A percentile compares a stretch with the other conserved stretches of the same genome.
These are phyloP conservation scores for Ogataea pini DNA, from an alignment of 805 yeast genomes.

Conservation along the genomic window DNA sequence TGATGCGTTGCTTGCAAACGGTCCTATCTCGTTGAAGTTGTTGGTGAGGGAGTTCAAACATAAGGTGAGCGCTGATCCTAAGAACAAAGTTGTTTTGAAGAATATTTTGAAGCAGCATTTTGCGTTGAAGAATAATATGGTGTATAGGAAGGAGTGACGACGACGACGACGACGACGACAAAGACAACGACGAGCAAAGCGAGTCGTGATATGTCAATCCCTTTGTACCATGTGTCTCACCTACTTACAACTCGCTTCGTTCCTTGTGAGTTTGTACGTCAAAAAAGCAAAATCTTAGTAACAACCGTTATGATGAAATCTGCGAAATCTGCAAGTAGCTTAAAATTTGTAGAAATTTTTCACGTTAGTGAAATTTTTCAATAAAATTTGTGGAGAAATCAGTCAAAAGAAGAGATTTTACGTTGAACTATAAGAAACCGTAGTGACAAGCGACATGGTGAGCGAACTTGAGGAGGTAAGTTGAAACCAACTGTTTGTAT, in stretches of 20 bases:
- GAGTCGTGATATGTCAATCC: too few species aligned
- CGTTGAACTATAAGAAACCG: neutral
- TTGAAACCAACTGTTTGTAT: too few species aligned
- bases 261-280: too few species aligned
- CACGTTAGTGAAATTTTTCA: neutral
- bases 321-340: neutral
- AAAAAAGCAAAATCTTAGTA: too few species aligned
- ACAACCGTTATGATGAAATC: neutral
- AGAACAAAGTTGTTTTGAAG: slow-evolving; percentile 62
- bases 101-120: slow-evolving; percentile 32
- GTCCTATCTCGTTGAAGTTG: slow-evolving; percentile 53
- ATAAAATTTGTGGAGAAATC: slow-evolving; percentile 1
- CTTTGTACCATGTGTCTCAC: too few species aligned
- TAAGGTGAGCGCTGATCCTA: slow-evolving; percentile 63
- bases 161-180: too few species aligned
- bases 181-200: neutral
- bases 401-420: too few species aligned
- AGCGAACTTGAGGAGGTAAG: slow-evolving; percentile 52
- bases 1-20: slow-evolving; percentile 55
- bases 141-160: slow-evolving; percentile 24
- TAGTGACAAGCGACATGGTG: slow-evolving; percentile 38
- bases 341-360: neutral
- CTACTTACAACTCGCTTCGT: too few species aligned
- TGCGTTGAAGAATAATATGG: slow-evolving; percentile 34
- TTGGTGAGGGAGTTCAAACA: slow-evolving; percentile 60